phyloP scores from a whole-genome alignment of 306 rosid species.

The Ziziphus jujuba region DNA sequence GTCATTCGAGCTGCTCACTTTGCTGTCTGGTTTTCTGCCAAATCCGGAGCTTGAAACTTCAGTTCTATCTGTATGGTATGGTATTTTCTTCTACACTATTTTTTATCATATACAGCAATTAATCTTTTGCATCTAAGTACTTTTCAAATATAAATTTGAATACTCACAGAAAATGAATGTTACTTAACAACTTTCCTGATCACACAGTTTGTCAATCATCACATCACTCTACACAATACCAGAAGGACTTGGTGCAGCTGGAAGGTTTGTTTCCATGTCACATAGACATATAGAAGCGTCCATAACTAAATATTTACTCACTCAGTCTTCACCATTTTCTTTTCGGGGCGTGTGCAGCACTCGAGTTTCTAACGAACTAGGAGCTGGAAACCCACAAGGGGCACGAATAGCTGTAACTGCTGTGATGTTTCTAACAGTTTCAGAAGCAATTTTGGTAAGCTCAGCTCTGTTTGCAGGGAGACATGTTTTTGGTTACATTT shows the following conservation, averaged over 20 bases:
- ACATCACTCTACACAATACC: constrained; percentile 56
- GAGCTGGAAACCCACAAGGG: constrained; percentile 15
- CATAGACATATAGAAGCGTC: too few species aligned
- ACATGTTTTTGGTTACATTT: constrained; percentile 9
- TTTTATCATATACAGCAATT: not conserved
- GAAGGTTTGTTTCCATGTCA: constrained; percentile 41
- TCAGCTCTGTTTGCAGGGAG: constrained; percentile 2
- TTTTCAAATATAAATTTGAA: too few species aligned
- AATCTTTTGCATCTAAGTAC: not conserved
- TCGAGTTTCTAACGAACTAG: constrained; percentile 19
- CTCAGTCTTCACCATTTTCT: not conserved
- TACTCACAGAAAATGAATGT: too few species aligned
- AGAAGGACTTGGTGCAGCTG: constrained; percentile 69
- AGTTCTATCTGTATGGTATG: constrained; percentile 78
- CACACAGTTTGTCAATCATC: too few species aligned
- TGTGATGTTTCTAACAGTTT: constrained; percentile 5
- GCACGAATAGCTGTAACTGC: constrained; percentile 1
- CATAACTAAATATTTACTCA: too few species aligned
- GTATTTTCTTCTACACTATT: not conserved
- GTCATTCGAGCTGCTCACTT: constrained; percentile 61
- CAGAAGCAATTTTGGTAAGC: constrained; percentile 5
- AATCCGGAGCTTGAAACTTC: constrained; percentile 86
- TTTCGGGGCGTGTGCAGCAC: not conserved
- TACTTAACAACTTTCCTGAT: too few species aligned
- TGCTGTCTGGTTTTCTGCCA: constrained; percentile 73